These are phyloP conservation scores for Tephrocybe sp. DNA, from an alignment of 768 basidiomycete species.

Conservation along the genomic window DNA sequence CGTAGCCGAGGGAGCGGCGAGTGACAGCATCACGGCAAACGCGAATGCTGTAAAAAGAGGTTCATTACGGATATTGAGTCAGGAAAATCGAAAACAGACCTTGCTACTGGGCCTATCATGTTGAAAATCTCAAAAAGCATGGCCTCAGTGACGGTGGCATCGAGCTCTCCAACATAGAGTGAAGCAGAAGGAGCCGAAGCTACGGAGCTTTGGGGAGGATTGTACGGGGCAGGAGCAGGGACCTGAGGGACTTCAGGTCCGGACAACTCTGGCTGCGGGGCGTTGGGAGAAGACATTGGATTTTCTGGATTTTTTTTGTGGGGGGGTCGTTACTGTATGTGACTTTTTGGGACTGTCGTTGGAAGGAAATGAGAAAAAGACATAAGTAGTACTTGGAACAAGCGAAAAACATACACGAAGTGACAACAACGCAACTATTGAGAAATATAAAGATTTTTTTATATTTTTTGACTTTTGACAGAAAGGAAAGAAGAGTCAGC, in stretches of 20 bases:
- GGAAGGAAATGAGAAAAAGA: constrained; percentile 16
- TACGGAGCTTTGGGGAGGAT: constrained; percentile 53
- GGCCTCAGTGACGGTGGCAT: constrained; percentile 96
- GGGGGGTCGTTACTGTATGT: constrained; percentile 87
- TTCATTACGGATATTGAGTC: neutral
- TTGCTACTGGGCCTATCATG: constrained; percentile 99
- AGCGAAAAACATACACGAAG: constrained; percentile 55
- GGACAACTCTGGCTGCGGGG: constrained; percentile 52
- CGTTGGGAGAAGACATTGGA: constrained; percentile 61
- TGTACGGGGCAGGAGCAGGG: constrained; percentile 52
- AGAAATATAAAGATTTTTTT: constrained; percentile 61
- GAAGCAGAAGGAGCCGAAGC: constrained; percentile 83
- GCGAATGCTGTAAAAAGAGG: constrained; percentile 70
- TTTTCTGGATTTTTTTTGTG: constrained; percentile 45
- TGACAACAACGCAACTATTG: constrained; percentile 75
- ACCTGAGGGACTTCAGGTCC: constrained; percentile 49
- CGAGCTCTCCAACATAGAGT: constrained; percentile 98
- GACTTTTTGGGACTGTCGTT: constrained; percentile 64
- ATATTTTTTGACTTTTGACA: constrained; percentile 75
- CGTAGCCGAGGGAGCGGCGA: constrained; percentile 98
- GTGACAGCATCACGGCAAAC: constrained; percentile 99
- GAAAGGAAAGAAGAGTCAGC: constrained; percentile 28
- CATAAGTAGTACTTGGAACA: constrained; percentile 13
- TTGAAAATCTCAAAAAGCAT: constrained; percentile 99
- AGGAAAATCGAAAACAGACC: constrained; percentile 47